Percentiles rank a stretch among this genome's conserved stretches.
Conservation (phyloP, 1,139 yeast genomes). For the Candida freyschussii region DNA sequence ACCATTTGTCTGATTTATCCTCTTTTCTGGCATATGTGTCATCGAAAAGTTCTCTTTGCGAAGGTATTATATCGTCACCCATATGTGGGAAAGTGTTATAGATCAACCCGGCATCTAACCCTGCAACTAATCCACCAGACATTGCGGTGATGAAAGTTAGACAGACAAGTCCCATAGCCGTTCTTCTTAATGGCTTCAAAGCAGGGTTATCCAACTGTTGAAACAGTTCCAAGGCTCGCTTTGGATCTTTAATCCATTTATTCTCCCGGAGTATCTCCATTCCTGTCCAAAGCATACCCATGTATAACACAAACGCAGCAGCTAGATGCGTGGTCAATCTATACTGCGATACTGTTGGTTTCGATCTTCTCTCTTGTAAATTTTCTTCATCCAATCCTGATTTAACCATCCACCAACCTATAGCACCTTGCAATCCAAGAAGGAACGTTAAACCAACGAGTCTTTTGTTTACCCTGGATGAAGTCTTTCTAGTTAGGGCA, state of each 20-base stretch:
- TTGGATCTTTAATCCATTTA: constrained; percentile 59
- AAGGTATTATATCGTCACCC: constrained; percentile 79
- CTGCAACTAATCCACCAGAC: constrained; percentile 98
- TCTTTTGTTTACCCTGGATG: constrained; percentile 62
- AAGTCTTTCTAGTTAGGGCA: constrained; percentile 60
- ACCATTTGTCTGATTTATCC: constrained; percentile 70
- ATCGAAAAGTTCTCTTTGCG: constrained; percentile 67
- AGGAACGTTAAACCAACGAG: constrained; percentile 69
- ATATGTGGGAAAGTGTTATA: constrained; percentile 95
- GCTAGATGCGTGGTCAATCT: constrained; percentile 92
- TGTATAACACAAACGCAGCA: constrained; percentile 83
- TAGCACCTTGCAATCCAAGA: constrained; percentile 88
- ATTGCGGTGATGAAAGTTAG: constrained; percentile 84
- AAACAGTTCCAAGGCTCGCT: constrained; percentile 44
- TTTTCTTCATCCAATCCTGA: constrained; percentile 87
- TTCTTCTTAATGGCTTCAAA: constrained; percentile 49
- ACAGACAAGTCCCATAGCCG: constrained; percentile 52
- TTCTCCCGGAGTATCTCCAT: constrained; percentile 76
- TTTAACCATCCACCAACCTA: constrained; percentile 99
- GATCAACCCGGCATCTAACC: constrained; percentile 94
- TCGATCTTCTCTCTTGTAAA: constrained; percentile 72
- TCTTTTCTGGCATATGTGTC: constrained; percentile 63
- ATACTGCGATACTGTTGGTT: constrained; percentile 95
- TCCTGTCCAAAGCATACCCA: constrained; percentile 90
- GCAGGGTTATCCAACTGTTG: constrained; percentile 55